Evolutionary conservation across 345 rosid species (phyloP), one percentile per base, ranked within the genome.

Genomic region (Microcos paniculata): DNA sequence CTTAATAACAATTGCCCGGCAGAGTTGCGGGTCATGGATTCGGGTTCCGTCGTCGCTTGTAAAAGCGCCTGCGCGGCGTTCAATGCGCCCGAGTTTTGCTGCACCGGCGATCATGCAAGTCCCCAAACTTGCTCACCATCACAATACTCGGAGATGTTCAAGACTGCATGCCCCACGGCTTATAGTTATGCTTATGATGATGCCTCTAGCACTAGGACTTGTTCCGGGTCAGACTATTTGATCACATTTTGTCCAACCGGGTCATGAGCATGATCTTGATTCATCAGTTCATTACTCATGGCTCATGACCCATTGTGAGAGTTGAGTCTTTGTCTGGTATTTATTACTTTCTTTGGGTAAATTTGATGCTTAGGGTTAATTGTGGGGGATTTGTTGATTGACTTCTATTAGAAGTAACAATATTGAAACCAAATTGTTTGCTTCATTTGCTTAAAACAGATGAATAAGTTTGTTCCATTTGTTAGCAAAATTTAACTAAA

Each of bases 131-230:
- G 98, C 82, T 62, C 88, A 9, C 97, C 98, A 38, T 82, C 97
- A 0, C 85, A 82, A 73, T 93, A 91, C 85, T 92, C 98, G 46
- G 80, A 46, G 64, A n/a, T 90, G 89, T 95, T 95, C 78, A 95
- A 95, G 85, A 81, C 72, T 14, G 97, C 98, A 33, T 93, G 99
- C 67, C 98, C 97, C 10, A 80, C 90, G 10, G 99, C 99, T 9
- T 95, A 95, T 18, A 95, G 98, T 38, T 95, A 95, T 30, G 98
- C 99, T 3, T 95, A 93, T 45, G 99, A 95, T 68, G 99, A 93
- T 61, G 96, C 94, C 0, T 77, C 96, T 0, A 95, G 98, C 59
- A 95, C 97, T 7, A 79, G 89, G 76, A 93, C 97, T 59, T 95
- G 99, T 24, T 58, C 96, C 11, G 91, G 97, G 12, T 75, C 98